Evolutionary conservation across 345 rosid genomes (phyloP), one percentile per base, ranked within the genome.

Genomic region (Sisymbrium irio): DNA sequence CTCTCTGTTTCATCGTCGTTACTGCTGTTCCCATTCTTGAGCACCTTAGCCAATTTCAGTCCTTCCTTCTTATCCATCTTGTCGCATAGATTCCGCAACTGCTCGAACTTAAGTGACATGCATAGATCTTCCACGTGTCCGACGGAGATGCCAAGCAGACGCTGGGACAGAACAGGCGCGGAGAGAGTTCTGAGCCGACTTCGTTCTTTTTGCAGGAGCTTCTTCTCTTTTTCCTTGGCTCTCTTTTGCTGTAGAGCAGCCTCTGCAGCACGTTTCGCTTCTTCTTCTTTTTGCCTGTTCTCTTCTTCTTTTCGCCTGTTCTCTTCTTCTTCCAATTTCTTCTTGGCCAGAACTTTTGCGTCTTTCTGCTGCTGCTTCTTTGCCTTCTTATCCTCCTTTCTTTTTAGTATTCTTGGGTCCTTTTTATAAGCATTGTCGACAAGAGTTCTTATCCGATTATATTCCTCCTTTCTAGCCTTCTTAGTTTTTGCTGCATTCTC

Each of bases 391-490:
- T 78, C 90, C 69, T 90, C 98, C 65, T 89, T 95, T 78, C 92
- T 92, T 82, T 85, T 85, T 40, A 74, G 40, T 68, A 95, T 85
- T 72, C 99, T 83, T 5, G 88, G 97, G 65, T 95, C 99, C 78
- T 87, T 90, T 76, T 71, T 90, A 62, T 95, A 89, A 4, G 99
- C 96, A 67, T 89, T 90, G 80, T 89, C 98, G 51, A 96, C 93
- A 79, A 96, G 99, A 11, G 83, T 45, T 17, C 96, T 89, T 8
- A 96, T 71, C 28, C 99, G 76, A n/a, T 72, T 91, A 79, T 90
- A 80, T 42, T 96, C 99, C 79, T 96, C 98, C 79, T 89, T 96
- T 67, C 98, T 85, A 42, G 97, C 98, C 81, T 85, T 92, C 62
- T 86, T 91, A 1, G 97, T 58, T 9, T 85, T 87, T 71, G 72